These are phyloP conservation scores for Sanguinoderma infundibulare DNA, from an alignment of 1,284 basidiomycete genomes.

Conservation along the genomic window DNA sequence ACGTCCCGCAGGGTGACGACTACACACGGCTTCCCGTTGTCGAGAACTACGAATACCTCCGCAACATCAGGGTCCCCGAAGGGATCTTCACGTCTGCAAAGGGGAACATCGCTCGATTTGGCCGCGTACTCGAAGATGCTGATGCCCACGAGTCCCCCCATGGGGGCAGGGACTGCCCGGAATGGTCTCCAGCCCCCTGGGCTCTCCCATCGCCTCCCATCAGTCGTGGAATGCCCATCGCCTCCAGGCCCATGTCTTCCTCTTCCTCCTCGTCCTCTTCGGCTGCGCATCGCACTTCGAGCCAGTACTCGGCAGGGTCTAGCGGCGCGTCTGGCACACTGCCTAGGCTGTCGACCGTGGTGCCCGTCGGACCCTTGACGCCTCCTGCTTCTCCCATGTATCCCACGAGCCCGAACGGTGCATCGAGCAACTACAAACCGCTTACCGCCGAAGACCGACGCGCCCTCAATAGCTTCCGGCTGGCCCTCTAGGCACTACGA, in stretches of 20 bases:
- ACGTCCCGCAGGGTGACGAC: constrained; percentile 57
- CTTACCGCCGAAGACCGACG: constrained; percentile 38
- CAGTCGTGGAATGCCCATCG: constrained; percentile 36
- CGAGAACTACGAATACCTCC: constrained; percentile 72
- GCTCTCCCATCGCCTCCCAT: too few relatives aligned
- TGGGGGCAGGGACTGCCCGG: constrained; percentile 29
- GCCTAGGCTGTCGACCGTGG: constrained; percentile 48
- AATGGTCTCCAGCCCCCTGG: constrained; percentile 36
- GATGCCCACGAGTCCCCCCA: constrained; percentile 29
- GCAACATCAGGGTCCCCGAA: constrained; percentile 61
- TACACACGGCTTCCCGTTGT: constrained; percentile 68
- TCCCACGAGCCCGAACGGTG: constrained; percentile 19
- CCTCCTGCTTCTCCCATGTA: constrained; percentile 28
- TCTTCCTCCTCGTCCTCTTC: constrained; percentile 44
- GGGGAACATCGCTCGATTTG: constrained; percentile 50
- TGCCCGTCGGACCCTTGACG: constrained; percentile 31
- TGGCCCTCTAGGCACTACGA: constrained; percentile 28
- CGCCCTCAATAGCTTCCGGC: constrained; percentile 38
- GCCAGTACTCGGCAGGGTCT: constrained; percentile 31
- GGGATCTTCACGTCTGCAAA: constrained; percentile 71
- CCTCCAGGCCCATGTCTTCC: constrained; percentile 37
- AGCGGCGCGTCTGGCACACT: constrained; percentile 33
- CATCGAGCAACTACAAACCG: constrained; percentile 32
- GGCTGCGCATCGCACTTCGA: constrained; percentile 33
- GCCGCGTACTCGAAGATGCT: constrained; percentile 38